Evolutionary conservation across 306 rosid species (phyloP).

Genomic region (Parietaria judaica): DNA sequence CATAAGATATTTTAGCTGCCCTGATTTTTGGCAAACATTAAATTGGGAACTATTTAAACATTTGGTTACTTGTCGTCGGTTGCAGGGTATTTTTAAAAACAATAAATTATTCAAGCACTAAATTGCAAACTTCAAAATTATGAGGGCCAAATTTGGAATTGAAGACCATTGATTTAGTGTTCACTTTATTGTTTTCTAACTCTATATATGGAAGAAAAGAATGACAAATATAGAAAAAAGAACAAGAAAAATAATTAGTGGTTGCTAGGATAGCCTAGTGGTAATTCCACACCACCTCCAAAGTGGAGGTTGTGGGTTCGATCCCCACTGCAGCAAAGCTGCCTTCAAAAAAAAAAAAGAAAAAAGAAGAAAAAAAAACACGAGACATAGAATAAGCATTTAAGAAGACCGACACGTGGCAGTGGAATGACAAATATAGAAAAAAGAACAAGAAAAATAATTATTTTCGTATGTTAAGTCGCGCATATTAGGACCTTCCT

Average conservation of each 20-base stretch:
- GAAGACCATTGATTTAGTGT: neutral
- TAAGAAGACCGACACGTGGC: constrained; percentile 32
- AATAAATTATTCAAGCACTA: no score
- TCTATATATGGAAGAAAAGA: neutral
- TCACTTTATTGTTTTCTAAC: neutral
- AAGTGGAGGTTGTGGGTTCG: no score
- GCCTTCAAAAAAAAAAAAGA: no score
- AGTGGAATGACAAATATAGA: constrained; percentile 4
- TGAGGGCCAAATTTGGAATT: neutral
- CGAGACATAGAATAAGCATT: neutral
- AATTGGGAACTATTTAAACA: no score
- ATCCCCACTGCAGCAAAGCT: no score
- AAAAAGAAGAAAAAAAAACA: no score
- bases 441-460: neutral
- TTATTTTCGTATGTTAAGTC: constrained; percentile 12
- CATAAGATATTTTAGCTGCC: neutral
- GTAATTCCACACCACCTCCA: no score
- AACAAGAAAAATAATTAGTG: no score
- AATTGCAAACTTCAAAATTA: neutral
- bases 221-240: no score
- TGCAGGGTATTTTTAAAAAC: no score
- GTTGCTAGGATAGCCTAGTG: no score
- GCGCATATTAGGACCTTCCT: constrained; percentile 36
- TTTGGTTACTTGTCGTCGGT: neutral
- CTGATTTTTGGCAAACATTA: neutral